phyloP scores from a whole-genome alignment of 2,329 filamentous ascomycete species.

The Curvularia sp. region DNA sequence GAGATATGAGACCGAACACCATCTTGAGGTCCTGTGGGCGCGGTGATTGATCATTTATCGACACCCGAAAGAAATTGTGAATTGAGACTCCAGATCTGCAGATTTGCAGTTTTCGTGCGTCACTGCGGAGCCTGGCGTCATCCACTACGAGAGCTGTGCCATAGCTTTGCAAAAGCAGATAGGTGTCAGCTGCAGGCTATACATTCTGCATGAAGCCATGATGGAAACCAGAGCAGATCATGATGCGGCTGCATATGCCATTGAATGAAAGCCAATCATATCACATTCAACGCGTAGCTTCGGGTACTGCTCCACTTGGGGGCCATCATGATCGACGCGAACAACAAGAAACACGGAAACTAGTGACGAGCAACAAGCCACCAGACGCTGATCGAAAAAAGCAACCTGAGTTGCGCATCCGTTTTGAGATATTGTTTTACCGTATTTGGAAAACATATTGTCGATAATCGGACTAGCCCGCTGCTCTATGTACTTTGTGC shows the following conservation, averaged over 20 bases:
- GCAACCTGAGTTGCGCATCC: constrained; percentile 6
- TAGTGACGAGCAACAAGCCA: constrained; percentile 28
- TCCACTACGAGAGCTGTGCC: not conserved
- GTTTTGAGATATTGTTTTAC: constrained; percentile 9
- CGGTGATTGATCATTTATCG: not conserved
- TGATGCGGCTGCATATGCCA: constrained; percentile 18
- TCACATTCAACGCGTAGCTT: constrained; percentile 1
- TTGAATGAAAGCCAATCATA: constrained; percentile 3
- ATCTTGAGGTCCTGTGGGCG: constrained; percentile 4
- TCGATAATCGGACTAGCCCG: constrained; percentile 13
- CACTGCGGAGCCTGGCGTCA: not conserved
- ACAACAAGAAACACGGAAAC: constrained; percentile 14
- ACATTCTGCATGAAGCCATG: constrained; percentile 9
- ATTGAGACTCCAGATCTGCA: constrained; percentile 1
- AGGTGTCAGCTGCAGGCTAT: not conserved
- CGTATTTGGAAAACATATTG: constrained; percentile 6
- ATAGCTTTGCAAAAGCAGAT: constrained; percentile 2
- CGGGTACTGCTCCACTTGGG: constrained; percentile 14
- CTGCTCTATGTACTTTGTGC: constrained; percentile 1
- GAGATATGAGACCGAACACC: constrained; percentile 25
- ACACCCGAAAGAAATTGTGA: not conserved
- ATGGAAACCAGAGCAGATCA: constrained; percentile 12
- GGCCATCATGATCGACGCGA: constrained; percentile 24
- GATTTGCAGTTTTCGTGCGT: not conserved
- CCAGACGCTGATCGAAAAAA: constrained; percentile 6